These are phyloP conservation scores for Pharus latifolius DNA, from an alignment of 176 grass and related monocot genomes.

Conservation along the genomic window DNA sequence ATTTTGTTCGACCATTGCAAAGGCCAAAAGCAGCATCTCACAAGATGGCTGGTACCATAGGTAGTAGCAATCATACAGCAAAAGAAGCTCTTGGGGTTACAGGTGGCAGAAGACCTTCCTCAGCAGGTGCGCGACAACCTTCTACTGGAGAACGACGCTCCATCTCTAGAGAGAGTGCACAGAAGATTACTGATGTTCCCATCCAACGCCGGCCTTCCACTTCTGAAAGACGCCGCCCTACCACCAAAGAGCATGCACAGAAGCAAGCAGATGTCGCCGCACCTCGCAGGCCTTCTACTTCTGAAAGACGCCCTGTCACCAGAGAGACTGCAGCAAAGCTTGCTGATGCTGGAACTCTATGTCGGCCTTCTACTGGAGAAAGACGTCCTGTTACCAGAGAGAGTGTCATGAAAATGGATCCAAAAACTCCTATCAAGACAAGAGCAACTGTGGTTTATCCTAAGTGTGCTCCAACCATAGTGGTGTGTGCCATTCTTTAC, in stretches of 20 bases:
- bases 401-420: slow-evolving; percentile 19
- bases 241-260: slow-evolving; percentile 18
- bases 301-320: slow-evolving; percentile 24
- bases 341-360: slow-evolving; percentile 7
- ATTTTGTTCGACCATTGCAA: slow-evolving; percentile 15
- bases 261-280: slow-evolving; percentile 6
- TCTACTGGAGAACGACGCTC: slow-evolving; percentile 10
- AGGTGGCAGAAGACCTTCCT: slow-evolving; percentile 25
- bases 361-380: slow-evolving; percentile 39
- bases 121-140: background rate
- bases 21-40: slow-evolving; percentile 26
- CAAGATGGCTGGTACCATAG: slow-evolving; percentile 14
- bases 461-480: background rate
- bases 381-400: slow-evolving; percentile 20
- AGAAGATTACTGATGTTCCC: slow-evolving; percentile 25
- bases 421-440: slow-evolving; percentile 20
- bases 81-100: slow-evolving; percentile 17
- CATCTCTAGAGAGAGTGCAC: slow-evolving; percentile 6
- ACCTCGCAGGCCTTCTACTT: slow-evolving; percentile 28
- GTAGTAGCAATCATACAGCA: slow-evolving; percentile 8
- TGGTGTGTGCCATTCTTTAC: slow-evolving; percentile 15
- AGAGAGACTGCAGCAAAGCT: slow-evolving; percentile 7
- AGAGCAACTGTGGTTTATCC: background rate
- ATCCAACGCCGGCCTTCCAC: slow-evolving; percentile 25
- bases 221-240: slow-evolving; percentile 12